Percentiles rank a stretch among this genome's conserved stretches.
These are phyloP conservation scores for Pogostemon cablin DNA, from an alignment of 257 asterid genomes.

Conservation along the genomic window DNA sequence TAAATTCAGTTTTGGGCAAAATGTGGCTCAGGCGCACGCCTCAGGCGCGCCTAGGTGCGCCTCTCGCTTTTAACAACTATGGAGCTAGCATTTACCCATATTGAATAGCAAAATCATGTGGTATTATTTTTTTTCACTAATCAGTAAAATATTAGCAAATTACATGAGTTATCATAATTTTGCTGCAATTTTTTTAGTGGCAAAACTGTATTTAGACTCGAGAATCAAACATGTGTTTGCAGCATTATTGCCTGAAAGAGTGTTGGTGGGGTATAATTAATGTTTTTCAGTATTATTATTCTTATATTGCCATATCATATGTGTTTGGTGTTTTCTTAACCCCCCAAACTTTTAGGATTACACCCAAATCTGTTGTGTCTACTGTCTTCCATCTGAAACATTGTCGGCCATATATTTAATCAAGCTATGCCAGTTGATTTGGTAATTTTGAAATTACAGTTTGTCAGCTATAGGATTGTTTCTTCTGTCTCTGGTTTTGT, in stretches of 20 bases:
- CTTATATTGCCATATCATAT: background rate
- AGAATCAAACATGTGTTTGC: background rate
- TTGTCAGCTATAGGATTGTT: background rate
- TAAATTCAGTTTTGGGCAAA: too few species aligned
- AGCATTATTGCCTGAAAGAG: conserved; percentile 24
- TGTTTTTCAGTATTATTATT: background rate
- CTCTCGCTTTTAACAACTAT: too few species aligned
- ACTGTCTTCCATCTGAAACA: background rate
- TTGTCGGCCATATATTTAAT: background rate
- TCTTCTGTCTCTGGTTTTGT: background rate
- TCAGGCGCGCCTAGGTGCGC: too few species aligned
- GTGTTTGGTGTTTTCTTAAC: background rate
- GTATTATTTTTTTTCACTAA: too few species aligned
- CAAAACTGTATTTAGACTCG: background rate
- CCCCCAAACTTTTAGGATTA: background rate
- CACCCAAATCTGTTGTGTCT: background rate
- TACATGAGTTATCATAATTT: background rate
- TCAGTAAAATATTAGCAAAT: too few species aligned
- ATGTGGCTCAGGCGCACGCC: too few species aligned
- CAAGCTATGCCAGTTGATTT: background rate
- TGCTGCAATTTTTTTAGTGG: background rate
- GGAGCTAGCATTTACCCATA: background rate
- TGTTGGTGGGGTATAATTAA: background rate
- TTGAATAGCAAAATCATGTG: conserved; percentile 2
- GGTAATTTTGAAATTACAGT: background rate